Base-by-base conservation (phyloP, 768 basidiomycete species). In the Calocera viscosa region DNA sequence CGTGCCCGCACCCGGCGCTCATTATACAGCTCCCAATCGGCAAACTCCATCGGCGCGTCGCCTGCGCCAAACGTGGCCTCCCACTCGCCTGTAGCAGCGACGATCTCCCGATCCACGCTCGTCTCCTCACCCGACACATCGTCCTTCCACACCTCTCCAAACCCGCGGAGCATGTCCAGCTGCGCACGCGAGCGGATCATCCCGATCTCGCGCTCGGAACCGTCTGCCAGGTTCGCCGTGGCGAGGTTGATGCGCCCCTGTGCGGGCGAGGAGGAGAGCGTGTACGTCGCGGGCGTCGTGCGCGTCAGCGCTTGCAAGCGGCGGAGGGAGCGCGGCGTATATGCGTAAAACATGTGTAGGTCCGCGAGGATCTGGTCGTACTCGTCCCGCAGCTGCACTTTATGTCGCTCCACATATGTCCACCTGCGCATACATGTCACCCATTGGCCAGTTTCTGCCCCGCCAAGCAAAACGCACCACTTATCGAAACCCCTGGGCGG, bases 321-420 rank as follows among this genome's bases (percentile, higher is more conserved):
- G 26, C 53, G 53, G 14, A 60, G 26, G 19, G 53, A 60, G 30
- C 53, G 53, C 14, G 53, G 53, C 14, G 53, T 60, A 26, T 60
- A 60, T 60, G 53, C 53, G 30, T 60, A 80, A 71, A 79, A 81
- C 0, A 80, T 81, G 33, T 78, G 74, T 8, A 83, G 68, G 68
- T 81, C 78, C 16, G 67, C 71, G 68, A 74, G 69, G 64, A 84
- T 83, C 66, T 81, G 79, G 70, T 84, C 82, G 70, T 83, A 84
- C 68, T 83, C 83, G 70, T 84, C 83, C 7, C 80, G 79, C 5
- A 84, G 75, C 65, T 79, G 80, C 24, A 84, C 78, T 40, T 80
- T 73, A 70, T 83, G 72, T 38, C 76, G 68, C 53, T 77, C 68
- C 26, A 79, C 79, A 71, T 82, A 84, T 7, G 73, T 69, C 82